phyloP scores from a whole-genome alignment of 805 yeast species.

The Ogataea salicorniae region DNA sequence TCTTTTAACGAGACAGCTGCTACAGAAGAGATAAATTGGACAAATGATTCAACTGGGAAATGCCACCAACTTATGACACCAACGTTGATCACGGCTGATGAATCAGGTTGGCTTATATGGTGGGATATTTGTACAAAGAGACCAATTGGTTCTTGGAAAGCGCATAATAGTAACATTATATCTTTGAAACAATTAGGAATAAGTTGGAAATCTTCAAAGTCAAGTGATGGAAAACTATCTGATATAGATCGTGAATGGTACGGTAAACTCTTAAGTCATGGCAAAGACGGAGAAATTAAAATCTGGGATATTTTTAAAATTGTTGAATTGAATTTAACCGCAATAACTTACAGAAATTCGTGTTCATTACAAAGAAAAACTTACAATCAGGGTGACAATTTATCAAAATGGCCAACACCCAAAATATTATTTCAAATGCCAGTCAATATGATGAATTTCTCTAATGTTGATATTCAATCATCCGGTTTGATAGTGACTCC shows the following conservation, averaged over 20 bases:
- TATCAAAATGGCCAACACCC: conserved; percentile 13
- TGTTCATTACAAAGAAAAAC: conserved; percentile 14
- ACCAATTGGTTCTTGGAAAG: conserved; percentile 53
- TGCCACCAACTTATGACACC: conserved; percentile 27
- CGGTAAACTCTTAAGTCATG: conserved; percentile 56
- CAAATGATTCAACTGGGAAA: background rate
- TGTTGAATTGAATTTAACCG: conserved; percentile 5
- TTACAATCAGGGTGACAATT: conserved; percentile 17
- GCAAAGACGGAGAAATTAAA: conserved; percentile 53
- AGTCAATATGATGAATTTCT: conserved; percentile 68
- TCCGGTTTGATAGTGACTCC: conserved; percentile 45
- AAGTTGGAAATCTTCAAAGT: conserved; percentile 20
- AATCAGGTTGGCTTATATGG: conserved; percentile 54
- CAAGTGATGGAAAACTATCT: conserved; percentile 10
- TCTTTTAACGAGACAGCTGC: background rate
- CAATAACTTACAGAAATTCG: conserved; percentile 13
- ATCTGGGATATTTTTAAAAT: conserved; percentile 38
- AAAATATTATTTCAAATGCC: conserved; percentile 47
- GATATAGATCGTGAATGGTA: conserved; percentile 23
- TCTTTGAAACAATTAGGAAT: conserved; percentile 43
- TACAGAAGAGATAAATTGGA: too few species aligned
- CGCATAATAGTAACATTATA: conserved; percentile 49
- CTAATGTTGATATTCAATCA: conserved; percentile 47
- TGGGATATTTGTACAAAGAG: conserved; percentile 61
- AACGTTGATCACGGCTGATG: conserved; percentile 51